phyloP scores from a whole-genome alignment of 768 basidiomycete species.

The Tylopilus felleus region DNA sequence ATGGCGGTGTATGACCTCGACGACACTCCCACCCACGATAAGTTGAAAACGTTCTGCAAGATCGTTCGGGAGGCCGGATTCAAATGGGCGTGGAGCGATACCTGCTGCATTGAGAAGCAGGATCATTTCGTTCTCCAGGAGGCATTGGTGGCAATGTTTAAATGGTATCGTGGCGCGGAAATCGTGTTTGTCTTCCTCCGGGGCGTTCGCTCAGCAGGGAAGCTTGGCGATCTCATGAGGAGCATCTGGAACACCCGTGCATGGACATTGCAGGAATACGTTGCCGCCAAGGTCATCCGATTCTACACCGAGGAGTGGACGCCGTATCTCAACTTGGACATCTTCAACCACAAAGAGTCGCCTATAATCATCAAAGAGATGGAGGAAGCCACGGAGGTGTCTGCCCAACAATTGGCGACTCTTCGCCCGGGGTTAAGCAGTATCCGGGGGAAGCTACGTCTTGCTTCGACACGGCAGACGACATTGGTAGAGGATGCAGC shows the following conservation, averaged over 20 bases:
- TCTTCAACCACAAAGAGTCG: not conserved
- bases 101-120: too few species aligned
- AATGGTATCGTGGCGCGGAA: not conserved
- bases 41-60: not conserved
- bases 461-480: not conserved
- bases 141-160: conserved; percentile 1
- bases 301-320: not conserved
- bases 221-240: not conserved
- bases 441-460: not conserved
- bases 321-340: not conserved
- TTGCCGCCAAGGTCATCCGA: not conserved
- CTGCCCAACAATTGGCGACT: too few species aligned
- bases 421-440: not conserved
- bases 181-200: conserved; percentile 3
- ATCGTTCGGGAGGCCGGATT: too few species aligned
- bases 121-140: too few species aligned
- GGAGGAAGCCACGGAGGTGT: not conserved
- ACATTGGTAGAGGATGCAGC: not conserved
- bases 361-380: not conserved
- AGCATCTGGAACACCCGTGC: conserved; percentile 4
- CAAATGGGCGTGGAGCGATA: too few species aligned
- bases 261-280: conserved; percentile 8
- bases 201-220: not conserved
- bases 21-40: not conserved
- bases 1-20: not conserved